Base-by-base conservation (phyloP, 768 basidiomycete species). In the Suillus placidus region DNA sequence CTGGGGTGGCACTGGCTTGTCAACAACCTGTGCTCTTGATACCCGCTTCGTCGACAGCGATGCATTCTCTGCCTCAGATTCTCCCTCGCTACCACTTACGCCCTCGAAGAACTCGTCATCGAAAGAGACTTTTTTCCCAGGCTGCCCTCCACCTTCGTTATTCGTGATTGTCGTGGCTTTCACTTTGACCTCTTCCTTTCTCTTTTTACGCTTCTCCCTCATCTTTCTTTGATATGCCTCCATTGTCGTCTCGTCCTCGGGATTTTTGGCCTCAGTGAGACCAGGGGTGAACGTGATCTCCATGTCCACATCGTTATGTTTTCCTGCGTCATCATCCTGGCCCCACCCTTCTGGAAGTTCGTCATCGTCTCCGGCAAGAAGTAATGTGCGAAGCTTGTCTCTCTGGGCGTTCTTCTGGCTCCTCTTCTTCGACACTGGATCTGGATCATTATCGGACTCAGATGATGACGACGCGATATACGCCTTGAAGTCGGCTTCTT, bases 251-350 rank as follows among this genome's bases (percentile, higher is more conserved):
- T 97, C 90, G n/a, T 93, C 86, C 61, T 83, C 82, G 18, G 80
- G 81, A 23, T 75, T 80, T 69, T 82, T 84, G 67, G 77, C 74
- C 58, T 82, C 85, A 64, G 82, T 88, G 45, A 99, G 80, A 6
- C 90, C 97, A 2, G 97, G 94, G 18, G 86, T 89, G 76, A 99
- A 99, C 0, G 97, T 98, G 72, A 99, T 91, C 79, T 98, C 91
- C 92, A 99, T 92, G 64, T 95, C 94, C 10, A 89, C 84, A 69
- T 90, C 88, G 52, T 77, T 61, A 3, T 45, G 38, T 38, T 73
- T 70, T 49, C 66, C 60, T 35, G 71, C 73, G 37, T 75, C 81
- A 3, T 77, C 79, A 32, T 80, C 80, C 54, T 74, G 76, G 47
- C 87, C 87, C 94, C 95, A 95, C 12, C 94, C 93, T 72, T 97